Percentiles rank a stretch among this genome's conserved stretches.
Evolutionary conservation across 1,284 basidiomycete genomes (phyloP).

Genomic region (Marasmius sp.): DNA sequence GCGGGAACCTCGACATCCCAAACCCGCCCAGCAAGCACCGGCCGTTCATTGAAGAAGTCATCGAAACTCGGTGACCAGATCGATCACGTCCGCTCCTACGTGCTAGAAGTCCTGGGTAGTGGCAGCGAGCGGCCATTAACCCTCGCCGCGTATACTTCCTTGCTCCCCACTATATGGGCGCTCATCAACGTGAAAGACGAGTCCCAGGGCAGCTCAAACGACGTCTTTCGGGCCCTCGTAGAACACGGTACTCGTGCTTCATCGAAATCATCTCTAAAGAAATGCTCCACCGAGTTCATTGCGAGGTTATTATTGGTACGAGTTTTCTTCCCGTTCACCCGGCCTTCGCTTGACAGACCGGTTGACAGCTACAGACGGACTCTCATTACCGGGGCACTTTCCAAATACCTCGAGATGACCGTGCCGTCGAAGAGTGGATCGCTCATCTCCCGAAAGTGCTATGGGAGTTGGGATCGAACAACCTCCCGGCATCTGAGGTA

Average conservation of each 20-base stretch:
- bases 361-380: constrained; percentile 59
- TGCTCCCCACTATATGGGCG: constrained; percentile 85
- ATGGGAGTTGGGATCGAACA: constrained; percentile 77
- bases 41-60: constrained; percentile 5
- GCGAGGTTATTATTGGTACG: constrained; percentile 67
- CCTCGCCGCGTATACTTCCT: constrained; percentile 61
- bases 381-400: constrained; percentile 55
- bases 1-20: constrained; percentile 13
- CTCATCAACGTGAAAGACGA: constrained; percentile 52
- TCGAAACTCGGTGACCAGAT: constrained; percentile 39
- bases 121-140: constrained; percentile 47
- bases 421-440: constrained; percentile 56
- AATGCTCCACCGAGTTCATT: constrained; percentile 70
- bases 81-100: constrained; percentile 66
- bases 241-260: constrained; percentile 58
- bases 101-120: constrained; percentile 64
- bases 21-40: not conserved
- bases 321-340: not conserved
- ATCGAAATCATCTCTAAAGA: constrained; percentile 63
- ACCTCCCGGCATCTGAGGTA: constrained; percentile 59
- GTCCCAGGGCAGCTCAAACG: constrained; percentile 23
- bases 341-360: not conserved
- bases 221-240: constrained; percentile 49
- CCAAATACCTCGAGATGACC: constrained; percentile 33
- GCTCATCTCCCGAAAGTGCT: constrained; percentile 71